phyloP scores from a whole-genome alignment of 2,329 filamentous ascomycete species.

The Scedosporium apiospermum region DNA sequence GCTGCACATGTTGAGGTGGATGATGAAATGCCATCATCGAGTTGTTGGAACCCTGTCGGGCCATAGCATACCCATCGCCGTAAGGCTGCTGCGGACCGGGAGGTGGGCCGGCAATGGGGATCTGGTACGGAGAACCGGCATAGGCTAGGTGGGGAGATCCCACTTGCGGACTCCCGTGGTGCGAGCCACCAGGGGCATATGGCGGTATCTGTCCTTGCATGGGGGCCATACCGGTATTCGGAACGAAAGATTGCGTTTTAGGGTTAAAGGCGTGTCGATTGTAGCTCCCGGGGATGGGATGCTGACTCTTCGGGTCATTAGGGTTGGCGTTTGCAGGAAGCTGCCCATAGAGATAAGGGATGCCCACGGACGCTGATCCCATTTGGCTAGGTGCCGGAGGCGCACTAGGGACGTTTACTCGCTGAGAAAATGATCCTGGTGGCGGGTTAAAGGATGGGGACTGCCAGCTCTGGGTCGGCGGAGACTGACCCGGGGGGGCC shows the following conservation, averaged over 20 bases:
- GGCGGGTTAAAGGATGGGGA: conserved; percentile 19
- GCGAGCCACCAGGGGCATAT: conserved; percentile 37
- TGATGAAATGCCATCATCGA: conserved; percentile 41
- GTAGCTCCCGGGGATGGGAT: conserved; percentile 77
- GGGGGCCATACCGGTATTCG: conserved; percentile 38
- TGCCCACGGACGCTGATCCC: conserved; percentile 17
- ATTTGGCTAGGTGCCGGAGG: not conserved
- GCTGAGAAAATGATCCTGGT: conserved; percentile 18
- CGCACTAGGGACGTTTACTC: conserved; percentile 8
- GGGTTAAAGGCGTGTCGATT: conserved; percentile 86
- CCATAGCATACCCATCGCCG: conserved; percentile 43
- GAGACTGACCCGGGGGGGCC: conserved; percentile 16
- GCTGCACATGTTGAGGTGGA: conserved; percentile 18
- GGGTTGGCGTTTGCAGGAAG: conserved; percentile 61
- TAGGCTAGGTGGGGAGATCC: conserved; percentile 42
- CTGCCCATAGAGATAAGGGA: conserved; percentile 70
- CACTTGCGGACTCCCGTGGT: conserved; percentile 45
- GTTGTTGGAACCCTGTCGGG: conserved; percentile 45
- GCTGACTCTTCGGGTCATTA: conserved; percentile 53
- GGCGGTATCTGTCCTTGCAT: conserved; percentile 37
- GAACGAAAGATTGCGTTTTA: conserved; percentile 86
- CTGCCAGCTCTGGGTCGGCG: conserved; percentile 26
- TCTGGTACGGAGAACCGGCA: conserved; percentile 30
- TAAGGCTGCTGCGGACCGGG: conserved; percentile 29
- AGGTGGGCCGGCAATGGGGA: conserved; percentile 18